These are phyloP conservation scores for Tylopilus cervinicoccineus DNA, from an alignment of 768 basidiomycete species.

Conservation along the genomic window DNA sequence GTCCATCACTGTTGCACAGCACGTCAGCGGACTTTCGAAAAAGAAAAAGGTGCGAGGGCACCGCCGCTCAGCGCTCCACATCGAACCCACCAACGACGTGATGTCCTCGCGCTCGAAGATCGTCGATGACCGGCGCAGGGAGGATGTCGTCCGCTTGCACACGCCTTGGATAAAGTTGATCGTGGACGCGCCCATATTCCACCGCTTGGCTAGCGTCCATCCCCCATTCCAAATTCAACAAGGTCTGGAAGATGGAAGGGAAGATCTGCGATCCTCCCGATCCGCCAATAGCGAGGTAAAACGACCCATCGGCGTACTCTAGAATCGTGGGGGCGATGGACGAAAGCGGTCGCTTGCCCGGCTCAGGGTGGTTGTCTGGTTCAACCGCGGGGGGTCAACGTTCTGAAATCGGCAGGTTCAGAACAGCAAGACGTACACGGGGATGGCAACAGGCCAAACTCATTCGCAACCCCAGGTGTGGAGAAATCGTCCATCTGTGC, in stretches of 20 bases:
- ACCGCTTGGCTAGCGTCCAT: conserved; percentile 76
- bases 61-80: background rate
- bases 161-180: conserved; percentile 71
- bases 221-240: conserved; percentile 75
- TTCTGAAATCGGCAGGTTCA: background rate
- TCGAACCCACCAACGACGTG: conserved; percentile 53
- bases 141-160: conserved; percentile 64
- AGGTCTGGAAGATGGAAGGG: conserved; percentile 68
- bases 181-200: conserved; percentile 81
- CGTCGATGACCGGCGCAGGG: conserved; percentile 51
- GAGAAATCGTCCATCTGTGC: conserved; percentile 89
- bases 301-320: conserved; percentile 68
- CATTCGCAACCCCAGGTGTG: conserved; percentile 77
- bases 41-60: background rate
- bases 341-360: conserved; percentile 87
- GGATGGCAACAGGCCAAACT: conserved; percentile 77
- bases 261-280: conserved; percentile 90
- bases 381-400: background rate
- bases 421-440: conserved; percentile 50
- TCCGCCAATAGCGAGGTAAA: conserved; percentile 75
- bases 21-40: background rate
- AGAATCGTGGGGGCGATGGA: conserved; percentile 81
- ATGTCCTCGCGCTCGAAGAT: conserved; percentile 62
- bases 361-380: conserved; percentile 82
- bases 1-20: conserved; percentile 45